A percentile compares a stretch with the other conserved stretches of the same genome.
These are phyloP conservation scores for Chlorophyllum brunneum DNA, from an alignment of 768 basidiomycete species.

Conservation along the genomic window DNA sequence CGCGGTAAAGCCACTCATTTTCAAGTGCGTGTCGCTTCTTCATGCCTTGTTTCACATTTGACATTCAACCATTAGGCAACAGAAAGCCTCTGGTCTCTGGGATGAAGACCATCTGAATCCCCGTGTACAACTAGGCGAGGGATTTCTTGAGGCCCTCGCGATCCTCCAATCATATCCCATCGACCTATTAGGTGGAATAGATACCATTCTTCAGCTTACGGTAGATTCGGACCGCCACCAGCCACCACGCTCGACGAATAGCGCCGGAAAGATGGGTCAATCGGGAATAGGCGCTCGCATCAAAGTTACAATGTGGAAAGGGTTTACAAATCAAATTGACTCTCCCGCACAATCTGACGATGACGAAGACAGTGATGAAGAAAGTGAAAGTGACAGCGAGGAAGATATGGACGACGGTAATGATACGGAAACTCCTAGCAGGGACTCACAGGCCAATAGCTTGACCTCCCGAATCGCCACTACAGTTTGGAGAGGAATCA, in stretches of 20 bases:
- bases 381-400: slow-evolving; percentile 29
- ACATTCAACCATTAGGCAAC: neutral
- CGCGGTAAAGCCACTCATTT: slow-evolving; percentile 47
- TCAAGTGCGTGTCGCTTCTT: slow-evolving; percentile 37
- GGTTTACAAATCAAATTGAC: slow-evolving; percentile 52
- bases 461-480: slow-evolving; percentile 31
- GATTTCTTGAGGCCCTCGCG: slow-evolving; percentile 61
- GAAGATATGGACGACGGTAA: slow-evolving; percentile 36
- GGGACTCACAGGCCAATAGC: slow-evolving; percentile 8
- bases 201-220: slow-evolving; percentile 64
- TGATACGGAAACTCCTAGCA: slow-evolving; percentile 38
- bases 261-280: slow-evolving; percentile 18
- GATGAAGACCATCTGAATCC: slow-evolving; percentile 8
- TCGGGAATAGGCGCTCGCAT: slow-evolving; percentile 53
- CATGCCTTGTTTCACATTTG: neutral
- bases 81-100: slow-evolving; percentile 25
- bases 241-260: slow-evolving; percentile 15
- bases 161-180: slow-evolving; percentile 66
- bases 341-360: slow-evolving; percentile 26
- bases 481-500: slow-evolving; percentile 75
- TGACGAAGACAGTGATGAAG: slow-evolving; percentile 31
- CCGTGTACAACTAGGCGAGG: slow-evolving; percentile 54
- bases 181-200: slow-evolving; percentile 63
- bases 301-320: slow-evolving; percentile 62
- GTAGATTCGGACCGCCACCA: slow-evolving; percentile 47